Evolutionary conservation across 768 basidiomycete genomes (phyloP).

Genomic region (Phaeotremella fagi): DNA sequence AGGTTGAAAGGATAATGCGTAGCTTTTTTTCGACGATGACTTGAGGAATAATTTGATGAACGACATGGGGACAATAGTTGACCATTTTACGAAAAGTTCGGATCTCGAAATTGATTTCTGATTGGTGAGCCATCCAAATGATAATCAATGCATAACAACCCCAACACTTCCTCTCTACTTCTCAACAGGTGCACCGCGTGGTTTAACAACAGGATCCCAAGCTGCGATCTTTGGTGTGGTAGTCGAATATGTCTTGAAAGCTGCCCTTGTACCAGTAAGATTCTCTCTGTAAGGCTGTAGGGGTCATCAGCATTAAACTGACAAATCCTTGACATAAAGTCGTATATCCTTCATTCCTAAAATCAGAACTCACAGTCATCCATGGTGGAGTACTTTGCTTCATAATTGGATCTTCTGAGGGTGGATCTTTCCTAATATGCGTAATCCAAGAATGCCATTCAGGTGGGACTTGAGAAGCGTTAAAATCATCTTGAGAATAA

Average conservation of each 20-base stretch:
- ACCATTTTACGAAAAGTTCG: no score
- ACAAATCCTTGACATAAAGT: no score
- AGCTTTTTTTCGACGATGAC: no score
- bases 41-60: no score
- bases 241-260: slow-evolving; percentile 85
- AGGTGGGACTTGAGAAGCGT: slow-evolving; percentile 88
- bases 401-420: slow-evolving; percentile 68
- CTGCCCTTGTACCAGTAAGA: slow-evolving; percentile 86
- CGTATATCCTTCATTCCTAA: no score
- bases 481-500: slow-evolving; percentile 79
- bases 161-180: neutral
- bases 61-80: no score
- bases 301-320: neutral
- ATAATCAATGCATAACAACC: neutral
- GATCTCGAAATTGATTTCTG: no score
- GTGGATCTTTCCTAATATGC: slow-evolving; percentile 81
- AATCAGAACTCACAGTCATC: slow-evolving; percentile 63
- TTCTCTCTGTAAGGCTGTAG: slow-evolving; percentile 76
- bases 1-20: no score
- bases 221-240: slow-evolving; percentile 70
- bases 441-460: slow-evolving; percentile 97
- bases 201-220: slow-evolving; percentile 70
- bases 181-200: slow-evolving; percentile 1
- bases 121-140: no score
- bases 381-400: slow-evolving; percentile 68